Evolutionary conservation across 805 yeast genomes (phyloP).

Genomic region (Saccharomycodes ludwigii): DNA sequence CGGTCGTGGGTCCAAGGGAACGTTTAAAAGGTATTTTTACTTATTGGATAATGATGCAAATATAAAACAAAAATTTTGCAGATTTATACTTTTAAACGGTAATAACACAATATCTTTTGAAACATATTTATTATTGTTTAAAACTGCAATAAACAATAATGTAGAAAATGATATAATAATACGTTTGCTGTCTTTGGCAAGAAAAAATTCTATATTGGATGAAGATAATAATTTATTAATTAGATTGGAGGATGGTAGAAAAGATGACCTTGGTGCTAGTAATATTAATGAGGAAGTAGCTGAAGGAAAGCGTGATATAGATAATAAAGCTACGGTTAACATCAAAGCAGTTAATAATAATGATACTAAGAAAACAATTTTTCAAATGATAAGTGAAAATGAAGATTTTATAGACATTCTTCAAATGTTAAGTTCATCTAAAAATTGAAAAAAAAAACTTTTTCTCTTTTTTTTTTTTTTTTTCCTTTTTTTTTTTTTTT

Average conservation of each 20-base stretch:
- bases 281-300: conserved; percentile 8
- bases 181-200: conserved; percentile 17
- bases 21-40: neutral
- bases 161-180: conserved; percentile 12
- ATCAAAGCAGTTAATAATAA: conserved; percentile 6
- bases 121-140: conserved; percentile 14
- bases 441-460: no score
- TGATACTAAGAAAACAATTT: conserved; percentile 2
- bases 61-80: conserved; percentile 15
- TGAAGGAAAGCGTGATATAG: conserved; percentile 10
- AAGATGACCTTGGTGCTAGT: conserved; percentile 8
- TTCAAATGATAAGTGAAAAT: conserved; percentile 1
- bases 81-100: conserved; percentile 9
- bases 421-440: no score
- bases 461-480: no score
- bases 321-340: conserved; percentile 9
- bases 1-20: neutral
- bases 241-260: conserved; percentile 1
- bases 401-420: no score
- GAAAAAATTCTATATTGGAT: conserved; percentile 13
- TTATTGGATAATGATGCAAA: conserved; percentile 8
- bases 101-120: conserved; percentile 14
- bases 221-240: neutral
- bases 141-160: conserved; percentile 7
- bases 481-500: no score